Conservation (phyloP, 2,329 filamentous ascomycete genomes). For the Tolypocladium tundrense region DNA sequence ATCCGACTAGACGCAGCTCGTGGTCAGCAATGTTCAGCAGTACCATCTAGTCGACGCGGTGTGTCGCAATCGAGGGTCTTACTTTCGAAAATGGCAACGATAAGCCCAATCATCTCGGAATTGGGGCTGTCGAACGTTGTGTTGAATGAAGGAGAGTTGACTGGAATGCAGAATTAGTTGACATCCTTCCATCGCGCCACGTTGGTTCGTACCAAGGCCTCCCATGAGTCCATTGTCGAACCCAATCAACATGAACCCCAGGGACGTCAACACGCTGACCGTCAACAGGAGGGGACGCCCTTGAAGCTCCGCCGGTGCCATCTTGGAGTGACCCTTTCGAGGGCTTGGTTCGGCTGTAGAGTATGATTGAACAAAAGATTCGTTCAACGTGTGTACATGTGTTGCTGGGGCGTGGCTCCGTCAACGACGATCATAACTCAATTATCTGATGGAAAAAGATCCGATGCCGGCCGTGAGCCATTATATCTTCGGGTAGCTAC, state of each 20-base stretch:
- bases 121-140: constrained; percentile 27
- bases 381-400: neutral
- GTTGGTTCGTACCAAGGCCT: constrained; percentile 15
- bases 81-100: constrained; percentile 35
- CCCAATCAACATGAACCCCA: constrained; percentile 38
- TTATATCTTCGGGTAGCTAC: neutral
- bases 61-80: neutral
- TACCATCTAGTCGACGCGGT: neutral
- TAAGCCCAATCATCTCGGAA: constrained; percentile 31
- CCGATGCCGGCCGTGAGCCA: neutral
- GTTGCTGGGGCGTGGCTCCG: neutral
- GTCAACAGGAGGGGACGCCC: constrained; percentile 28
- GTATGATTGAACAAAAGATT: neutral
- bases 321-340: neutral
- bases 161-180: constrained; percentile 11
- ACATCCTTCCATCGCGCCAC: neutral
- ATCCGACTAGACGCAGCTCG: constrained; percentile 11
- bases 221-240: constrained; percentile 36
- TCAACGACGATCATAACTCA: neutral
- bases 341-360: too few relatives aligned
- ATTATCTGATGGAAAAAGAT: neutral
- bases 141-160: constrained; percentile 29
- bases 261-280: constrained; percentile 31
- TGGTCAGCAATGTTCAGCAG: neutral
- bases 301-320: neutral